Base-by-base conservation (phyloP, 73 alveolate genomes). In the Breviolum minutum region DNA sequence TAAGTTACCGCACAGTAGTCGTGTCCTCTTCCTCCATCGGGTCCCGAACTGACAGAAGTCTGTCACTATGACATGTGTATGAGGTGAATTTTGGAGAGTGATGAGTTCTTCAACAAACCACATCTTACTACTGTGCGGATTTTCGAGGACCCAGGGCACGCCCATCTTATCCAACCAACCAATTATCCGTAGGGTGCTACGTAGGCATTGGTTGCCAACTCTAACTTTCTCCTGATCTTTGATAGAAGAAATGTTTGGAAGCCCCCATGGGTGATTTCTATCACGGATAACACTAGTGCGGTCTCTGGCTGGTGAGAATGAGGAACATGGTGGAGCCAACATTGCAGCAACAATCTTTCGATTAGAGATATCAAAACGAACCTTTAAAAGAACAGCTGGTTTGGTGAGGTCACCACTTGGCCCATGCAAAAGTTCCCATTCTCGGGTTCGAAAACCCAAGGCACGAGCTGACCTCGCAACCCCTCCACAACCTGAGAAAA, bases 311-410 rank as follows among this genome's bases (percentile, higher is more conserved):
- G 3, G 22, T 0, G 86, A 68, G 22, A 66, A 88, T 9, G 54
- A 13, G 2, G 70, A 30, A 22, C 95, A 88, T 2, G 95, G 95
- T 0, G 95, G 95, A 48, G 95, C 95, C 19, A 88, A 19, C 95
- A 88, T 87, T 19, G 68, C 95, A 64, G 83, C 95, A 13, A 87
- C 32, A 19, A 87, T 30, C 29, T 14, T 17, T 1, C 83, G 26
- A 14, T 66, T 63, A 12, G 29, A 32, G 40, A 87, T 87, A 83
- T 87, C 95, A n/a, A 10, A 9, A 19, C 17, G 64, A 54, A 87
- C 8, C 48, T 64, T 87, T 54, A 5, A 64, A n/a, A 48, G 64
- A 20, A 87, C 95, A 8, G 26, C 12, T 2, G 63, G 62, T 19
- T 64, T 27, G 0, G 83, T 63, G 48, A 87, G 83, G 13, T 87